These are phyloP conservation scores for Aureobasidium pullulans DNA, from an alignment of 2,329 filamentous ascomycete genomes.

Conservation along the genomic window DNA sequence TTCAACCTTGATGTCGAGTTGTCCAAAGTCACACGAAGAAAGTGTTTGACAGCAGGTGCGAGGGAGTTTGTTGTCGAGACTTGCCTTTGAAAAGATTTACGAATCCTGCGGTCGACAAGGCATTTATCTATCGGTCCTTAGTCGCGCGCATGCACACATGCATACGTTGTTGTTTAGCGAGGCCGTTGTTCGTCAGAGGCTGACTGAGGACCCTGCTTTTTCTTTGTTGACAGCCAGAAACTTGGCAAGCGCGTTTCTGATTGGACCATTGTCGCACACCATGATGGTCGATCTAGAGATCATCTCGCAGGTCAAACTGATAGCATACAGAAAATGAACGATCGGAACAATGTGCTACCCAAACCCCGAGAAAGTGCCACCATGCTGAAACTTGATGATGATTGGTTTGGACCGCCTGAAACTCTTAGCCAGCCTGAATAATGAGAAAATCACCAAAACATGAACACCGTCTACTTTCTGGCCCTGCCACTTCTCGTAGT, in stretches of 20 bases:
- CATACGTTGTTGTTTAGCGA: slow-evolving; percentile 1
- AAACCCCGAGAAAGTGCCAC: background rate
- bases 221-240: slow-evolving; percentile 6
- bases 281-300: background rate
- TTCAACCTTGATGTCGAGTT: too few species aligned
- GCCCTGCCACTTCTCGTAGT: slow-evolving; percentile 8
- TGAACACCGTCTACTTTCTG: background rate
- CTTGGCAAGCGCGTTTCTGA: background rate
- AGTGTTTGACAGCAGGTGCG: background rate
- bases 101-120: slow-evolving; percentile 4
- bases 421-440: background rate
- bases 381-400: slow-evolving; percentile 7
- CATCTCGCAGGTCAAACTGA: background rate
- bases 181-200: slow-evolving; percentile 10
- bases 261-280: background rate
- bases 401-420: background rate
- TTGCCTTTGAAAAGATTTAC: background rate
- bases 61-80: background rate
- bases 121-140: slow-evolving; percentile 1
- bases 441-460: background rate
- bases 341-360: background rate
- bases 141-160: background rate
- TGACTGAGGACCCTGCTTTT: slow-evolving; percentile 3
- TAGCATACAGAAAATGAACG: background rate
- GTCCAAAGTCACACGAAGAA: too few species aligned